These are phyloP conservation scores for Heimioporus sp. DNA, from an alignment of 768 basidiomycete genomes.

Conservation along the genomic window DNA sequence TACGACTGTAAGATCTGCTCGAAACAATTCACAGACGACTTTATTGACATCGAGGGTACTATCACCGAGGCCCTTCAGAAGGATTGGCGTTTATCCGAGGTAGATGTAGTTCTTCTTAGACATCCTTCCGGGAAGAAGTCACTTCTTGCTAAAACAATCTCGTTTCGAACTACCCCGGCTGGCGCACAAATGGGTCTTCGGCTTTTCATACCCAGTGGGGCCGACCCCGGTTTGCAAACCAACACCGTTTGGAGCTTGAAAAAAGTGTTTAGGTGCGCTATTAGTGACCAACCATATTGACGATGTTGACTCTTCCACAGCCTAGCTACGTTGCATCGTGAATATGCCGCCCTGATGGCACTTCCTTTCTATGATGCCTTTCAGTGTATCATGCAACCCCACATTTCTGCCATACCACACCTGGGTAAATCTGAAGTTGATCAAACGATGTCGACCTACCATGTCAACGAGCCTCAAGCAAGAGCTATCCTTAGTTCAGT, in stretches of 20 bases:
- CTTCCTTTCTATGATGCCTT: slow-evolving; percentile 81
- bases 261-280: slow-evolving; percentile 74
- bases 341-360: slow-evolving; percentile 84
- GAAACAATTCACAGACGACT: slow-evolving; percentile 75
- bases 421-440: slow-evolving; percentile 52
- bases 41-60: slow-evolving; percentile 73
- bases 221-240: slow-evolving; percentile 62
- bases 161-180: slow-evolving; percentile 38
- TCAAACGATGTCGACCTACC: slow-evolving; percentile 64
- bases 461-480: slow-evolving; percentile 93
- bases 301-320: slow-evolving; percentile 40
- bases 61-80: slow-evolving; percentile 58
- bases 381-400: slow-evolving; percentile 66
- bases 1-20: slow-evolving; percentile 65
- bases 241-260: slow-evolving; percentile 69
- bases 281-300: neutral
- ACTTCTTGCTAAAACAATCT: slow-evolving; percentile 71
- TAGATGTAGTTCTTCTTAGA: slow-evolving; percentile 80
- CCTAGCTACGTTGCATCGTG: slow-evolving; percentile 86
- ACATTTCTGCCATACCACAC: slow-evolving; percentile 46
- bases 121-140: slow-evolving; percentile 51
- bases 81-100: slow-evolving; percentile 77
- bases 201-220: slow-evolving; percentile 41
- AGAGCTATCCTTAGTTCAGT: slow-evolving; percentile 80
- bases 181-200: slow-evolving; percentile 61